Evolutionary conservation across 495 filamentous ascomycete genomes (phyloP).

Genomic region (Pseudevernia furfuracea): DNA sequence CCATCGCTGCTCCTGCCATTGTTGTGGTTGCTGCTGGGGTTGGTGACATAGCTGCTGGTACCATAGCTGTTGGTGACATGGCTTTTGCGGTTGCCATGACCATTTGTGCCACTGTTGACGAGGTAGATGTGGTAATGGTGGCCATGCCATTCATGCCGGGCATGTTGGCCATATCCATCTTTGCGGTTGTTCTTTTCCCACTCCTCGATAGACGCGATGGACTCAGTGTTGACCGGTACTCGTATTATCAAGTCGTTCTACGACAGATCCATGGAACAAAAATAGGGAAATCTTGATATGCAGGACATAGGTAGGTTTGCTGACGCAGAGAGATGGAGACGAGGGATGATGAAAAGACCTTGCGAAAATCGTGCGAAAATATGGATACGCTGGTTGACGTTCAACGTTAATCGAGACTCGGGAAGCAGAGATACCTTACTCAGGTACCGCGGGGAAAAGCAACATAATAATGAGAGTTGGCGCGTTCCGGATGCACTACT

Average conservation of each 20-base stretch:
- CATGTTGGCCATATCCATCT: constrained; percentile 9
- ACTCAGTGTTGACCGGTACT: neutral
- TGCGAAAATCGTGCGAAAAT: no score
- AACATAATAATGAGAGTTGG: neutral
- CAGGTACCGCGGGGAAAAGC: neutral
- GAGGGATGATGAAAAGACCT: neutral
- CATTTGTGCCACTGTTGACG: neutral
- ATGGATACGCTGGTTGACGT: neutral
- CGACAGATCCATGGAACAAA: neutral
- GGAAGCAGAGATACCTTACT: neutral
- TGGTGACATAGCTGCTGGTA: neutral
- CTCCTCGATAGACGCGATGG: neutral
- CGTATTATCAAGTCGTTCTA: neutral
- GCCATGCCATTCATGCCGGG: constrained; percentile 2
- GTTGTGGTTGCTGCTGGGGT: neutral
- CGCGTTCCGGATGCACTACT: neutral
- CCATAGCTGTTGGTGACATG: neutral
- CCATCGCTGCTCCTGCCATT: neutral
- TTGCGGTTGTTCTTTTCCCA: neutral
- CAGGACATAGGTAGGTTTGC: neutral
- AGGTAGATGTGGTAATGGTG: constrained; percentile 1
- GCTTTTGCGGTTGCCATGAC: neutral
- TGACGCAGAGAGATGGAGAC: neutral
- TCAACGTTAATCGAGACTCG: neutral
- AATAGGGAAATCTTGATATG: neutral